phyloP scores from a whole-genome alignment of 805 yeast genomes.

The Yamadazyma sp. region DNA sequence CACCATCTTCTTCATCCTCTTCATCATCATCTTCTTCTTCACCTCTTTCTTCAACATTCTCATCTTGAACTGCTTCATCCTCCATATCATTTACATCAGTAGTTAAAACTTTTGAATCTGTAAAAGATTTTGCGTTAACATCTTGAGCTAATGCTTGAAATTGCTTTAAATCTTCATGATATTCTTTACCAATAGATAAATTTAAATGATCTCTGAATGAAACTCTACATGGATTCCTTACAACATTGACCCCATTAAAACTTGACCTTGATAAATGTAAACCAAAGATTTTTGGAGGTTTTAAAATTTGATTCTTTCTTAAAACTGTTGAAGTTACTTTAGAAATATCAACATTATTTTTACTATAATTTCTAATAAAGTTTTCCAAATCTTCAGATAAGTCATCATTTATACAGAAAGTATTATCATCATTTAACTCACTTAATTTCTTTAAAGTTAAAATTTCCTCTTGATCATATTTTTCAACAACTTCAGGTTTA shows the following conservation, averaged over 20 bases:
- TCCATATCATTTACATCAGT: conserved; percentile 30
- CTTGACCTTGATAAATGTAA: conserved; percentile 87
- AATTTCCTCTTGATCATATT: conserved; percentile 20
- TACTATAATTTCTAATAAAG: conserved; percentile 47
- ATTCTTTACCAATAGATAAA: conserved; percentile 47
- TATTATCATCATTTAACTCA: conserved; percentile 31
- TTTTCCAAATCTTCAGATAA: conserved; percentile 47
- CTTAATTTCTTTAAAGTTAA: conserved; percentile 32
- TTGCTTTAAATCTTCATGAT: conserved; percentile 32
- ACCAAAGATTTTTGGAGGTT: conserved; percentile 68
- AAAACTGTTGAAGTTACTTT: conserved; percentile 61
- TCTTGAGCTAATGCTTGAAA: conserved; percentile 25
- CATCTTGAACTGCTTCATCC: conserved; percentile 33
- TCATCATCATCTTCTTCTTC: conserved; percentile 20
- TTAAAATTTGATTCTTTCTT: conserved; percentile 57
- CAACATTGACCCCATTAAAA: conserved; percentile 61
- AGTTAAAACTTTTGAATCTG: conserved; percentile 22
- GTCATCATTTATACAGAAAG: conserved; percentile 61
- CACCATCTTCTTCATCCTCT: conserved; percentile 7
- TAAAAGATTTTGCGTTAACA: conserved; percentile 6
- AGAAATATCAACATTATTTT: conserved; percentile 41
- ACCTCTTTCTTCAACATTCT: conserved; percentile 35
- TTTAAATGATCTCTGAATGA: conserved; percentile 53
- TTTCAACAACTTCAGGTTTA: conserved; percentile 21
- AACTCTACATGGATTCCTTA: conserved; percentile 75